Evolutionary conservation across 306 rosid genomes (phyloP).

Genomic region (Pachyrhizus erosus): DNA sequence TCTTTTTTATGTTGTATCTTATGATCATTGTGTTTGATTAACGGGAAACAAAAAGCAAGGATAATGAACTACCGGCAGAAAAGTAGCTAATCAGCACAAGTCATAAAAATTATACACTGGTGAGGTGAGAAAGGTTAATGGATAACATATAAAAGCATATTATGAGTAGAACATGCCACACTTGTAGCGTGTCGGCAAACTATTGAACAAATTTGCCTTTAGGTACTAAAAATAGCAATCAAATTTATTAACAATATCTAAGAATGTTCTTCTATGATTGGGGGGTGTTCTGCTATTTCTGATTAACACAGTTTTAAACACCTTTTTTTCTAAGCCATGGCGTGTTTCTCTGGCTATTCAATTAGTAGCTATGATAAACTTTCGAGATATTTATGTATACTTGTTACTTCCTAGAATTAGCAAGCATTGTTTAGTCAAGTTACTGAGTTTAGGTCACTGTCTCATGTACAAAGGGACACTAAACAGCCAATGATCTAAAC

Average conservation of each 20-base stretch:
- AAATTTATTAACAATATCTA: slow-evolving; percentile 7
- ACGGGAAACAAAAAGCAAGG: neutral
- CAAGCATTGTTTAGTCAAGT: neutral
- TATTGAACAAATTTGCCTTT: neutral
- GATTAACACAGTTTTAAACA: neutral
- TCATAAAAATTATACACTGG: neutral
- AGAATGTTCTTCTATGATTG: neutral
- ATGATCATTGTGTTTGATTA: neutral
- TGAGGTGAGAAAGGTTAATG: neutral
- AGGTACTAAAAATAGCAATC: neutral
- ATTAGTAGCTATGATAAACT: too few relatives aligned
- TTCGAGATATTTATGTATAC: neutral
- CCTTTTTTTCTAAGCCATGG: neutral
- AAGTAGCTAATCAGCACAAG: neutral
- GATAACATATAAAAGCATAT: neutral
- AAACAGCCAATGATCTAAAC: neutral
- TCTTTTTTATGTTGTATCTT: neutral
- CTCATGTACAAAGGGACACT: too few relatives aligned
- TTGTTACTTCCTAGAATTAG: neutral
- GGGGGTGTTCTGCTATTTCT: neutral
- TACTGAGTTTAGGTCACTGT: neutral
- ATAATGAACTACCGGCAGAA: neutral
- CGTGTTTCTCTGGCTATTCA: too few relatives aligned
- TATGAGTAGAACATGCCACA: neutral
- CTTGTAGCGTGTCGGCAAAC: neutral